Evolutionary conservation across 1,284 basidiomycete species (phyloP), one percentile per base, ranked within the genome.

Genomic region (Irpex sp.): DNA sequence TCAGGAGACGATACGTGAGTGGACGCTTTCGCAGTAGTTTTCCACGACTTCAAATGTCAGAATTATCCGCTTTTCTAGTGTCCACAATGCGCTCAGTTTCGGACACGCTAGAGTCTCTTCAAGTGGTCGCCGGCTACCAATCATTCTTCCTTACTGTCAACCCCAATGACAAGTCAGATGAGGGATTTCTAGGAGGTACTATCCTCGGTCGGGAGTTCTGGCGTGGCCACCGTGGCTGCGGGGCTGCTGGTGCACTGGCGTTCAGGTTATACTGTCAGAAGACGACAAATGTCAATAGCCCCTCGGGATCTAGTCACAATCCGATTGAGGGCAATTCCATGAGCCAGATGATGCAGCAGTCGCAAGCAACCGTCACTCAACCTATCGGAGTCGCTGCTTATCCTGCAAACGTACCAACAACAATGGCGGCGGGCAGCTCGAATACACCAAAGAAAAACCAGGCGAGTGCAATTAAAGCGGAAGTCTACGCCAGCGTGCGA

Each of bases 171-270:
- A 67, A 75, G 11, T 64, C 72, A 1, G 82, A 85, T 69, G 73
- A 75, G 49, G 84, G 85, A 0, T 89, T 88, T 72, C 76, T 89
- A 4, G 87, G 87, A 6, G 87, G 87, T 2, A 83, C 85, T 2
- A 55, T 82, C 1, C 68, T 75, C 5, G 87, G 86, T 4, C 79
- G 86, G 54, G 85, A 88, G 62, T 89, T 86, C 67, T 89, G 87
- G 86, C 76, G 85, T 17, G 80, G 81, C 4, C 71, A 86, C 59
- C 75, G 86, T 63, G 78, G 81, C 21, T 86, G 87, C 8, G 87
- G 87, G 3, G 78, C 80, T 9, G 69, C 77, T 17, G 87, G 87
- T 2, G 85, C 83, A 55, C 80, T 78, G 65, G 75, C 81, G 2
- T 87, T 89, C 76, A 84, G 82, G 67, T 66, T 75, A 3, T 75